These are phyloP conservation scores for Panaeolus papilionaceus DNA, from an alignment of 768 basidiomycete genomes.

Conservation along the genomic window DNA sequence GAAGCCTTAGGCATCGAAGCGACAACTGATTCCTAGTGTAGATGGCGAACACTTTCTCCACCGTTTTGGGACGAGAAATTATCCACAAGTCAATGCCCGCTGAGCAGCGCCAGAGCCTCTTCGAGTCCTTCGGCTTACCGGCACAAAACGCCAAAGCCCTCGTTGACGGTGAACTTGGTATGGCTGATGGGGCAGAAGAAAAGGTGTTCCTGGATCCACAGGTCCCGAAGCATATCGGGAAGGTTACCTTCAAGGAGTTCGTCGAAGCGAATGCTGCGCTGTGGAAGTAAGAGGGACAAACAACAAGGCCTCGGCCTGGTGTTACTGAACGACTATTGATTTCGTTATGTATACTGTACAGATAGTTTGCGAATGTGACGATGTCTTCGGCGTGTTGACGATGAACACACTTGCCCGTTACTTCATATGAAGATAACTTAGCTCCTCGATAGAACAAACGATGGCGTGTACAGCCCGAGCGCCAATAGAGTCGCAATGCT, in stretches of 20 bases:
- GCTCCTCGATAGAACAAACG: too few relatives aligned
- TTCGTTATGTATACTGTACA: too few relatives aligned
- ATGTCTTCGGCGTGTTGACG: too few relatives aligned
- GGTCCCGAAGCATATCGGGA: background rate
- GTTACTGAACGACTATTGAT: too few relatives aligned
- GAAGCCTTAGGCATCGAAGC: background rate
- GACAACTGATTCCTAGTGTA: too few relatives aligned
- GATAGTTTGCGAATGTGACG: too few relatives aligned
- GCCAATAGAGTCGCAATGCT: too few relatives aligned
- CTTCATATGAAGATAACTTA: too few relatives aligned
- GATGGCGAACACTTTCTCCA: background rate
- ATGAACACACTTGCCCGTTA: too few relatives aligned
- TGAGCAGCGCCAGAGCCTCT: background rate
- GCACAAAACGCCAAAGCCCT: background rate
- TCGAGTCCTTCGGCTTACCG: background rate
- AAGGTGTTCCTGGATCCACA: background rate
- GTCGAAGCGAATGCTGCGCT: background rate
- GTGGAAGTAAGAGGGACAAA: background rate
- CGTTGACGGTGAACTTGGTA: background rate
- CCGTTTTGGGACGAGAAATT: background rate
- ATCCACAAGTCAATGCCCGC: background rate
- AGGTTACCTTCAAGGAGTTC: background rate
- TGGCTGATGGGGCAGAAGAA: conserved; percentile 1
- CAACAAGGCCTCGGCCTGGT: too few relatives aligned
- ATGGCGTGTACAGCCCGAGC: too few relatives aligned